phyloP scores from a whole-genome alignment of 495 filamentous ascomycete genomes.

The Penicillium flavigenum region DNA sequence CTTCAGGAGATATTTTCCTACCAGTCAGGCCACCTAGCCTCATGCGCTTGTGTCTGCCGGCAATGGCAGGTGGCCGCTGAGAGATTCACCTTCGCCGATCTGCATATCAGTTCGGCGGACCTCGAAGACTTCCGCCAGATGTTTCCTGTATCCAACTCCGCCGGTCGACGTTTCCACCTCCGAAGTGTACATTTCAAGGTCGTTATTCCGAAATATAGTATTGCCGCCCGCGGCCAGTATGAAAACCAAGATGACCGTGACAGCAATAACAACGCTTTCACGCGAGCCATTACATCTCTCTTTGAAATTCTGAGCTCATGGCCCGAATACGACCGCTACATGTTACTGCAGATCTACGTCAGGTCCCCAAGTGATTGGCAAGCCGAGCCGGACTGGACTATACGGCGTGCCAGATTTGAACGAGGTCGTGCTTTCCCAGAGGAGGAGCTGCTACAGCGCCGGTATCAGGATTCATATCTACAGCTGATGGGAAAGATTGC shows the following conservation, averaged over 20 bases:
- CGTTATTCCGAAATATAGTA: not conserved
- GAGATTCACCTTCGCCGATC: not conserved
- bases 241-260: not conserved
- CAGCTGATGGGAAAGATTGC: not conserved
- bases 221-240: not conserved
- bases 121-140: not conserved
- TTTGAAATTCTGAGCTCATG: not conserved
- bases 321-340: not conserved
- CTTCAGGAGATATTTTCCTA: not conserved
- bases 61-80: not conserved
- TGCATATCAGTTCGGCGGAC: not conserved
- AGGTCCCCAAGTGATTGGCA: conserved; percentile 4
- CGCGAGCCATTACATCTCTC: not conserved
- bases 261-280: not conserved
- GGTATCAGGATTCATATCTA: not conserved
- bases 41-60: conserved; percentile 1
- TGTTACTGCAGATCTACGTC: not conserved
- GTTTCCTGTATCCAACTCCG: not conserved
- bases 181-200: not conserved
- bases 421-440: not conserved
- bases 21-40: not conserved
- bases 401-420: not conserved
- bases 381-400: not conserved
- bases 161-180: not conserved
- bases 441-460: not conserved